Conservation (phyloP, 306 rosid genomes). For the Cucurbita moschata region DNA sequence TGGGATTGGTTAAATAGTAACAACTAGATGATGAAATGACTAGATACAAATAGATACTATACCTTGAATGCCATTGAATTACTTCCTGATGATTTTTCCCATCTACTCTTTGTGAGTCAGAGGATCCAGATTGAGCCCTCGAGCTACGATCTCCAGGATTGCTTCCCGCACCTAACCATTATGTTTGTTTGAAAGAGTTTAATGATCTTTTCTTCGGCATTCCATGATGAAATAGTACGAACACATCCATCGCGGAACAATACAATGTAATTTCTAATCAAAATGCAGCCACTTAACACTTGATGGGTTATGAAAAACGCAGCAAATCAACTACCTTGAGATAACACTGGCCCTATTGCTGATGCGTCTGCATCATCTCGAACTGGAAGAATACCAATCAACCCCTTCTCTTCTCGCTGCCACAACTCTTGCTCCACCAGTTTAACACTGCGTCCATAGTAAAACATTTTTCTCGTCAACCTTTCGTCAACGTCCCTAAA, state of each 20-base stretch:
- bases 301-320: neutral
- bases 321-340: slow-evolving; percentile 40
- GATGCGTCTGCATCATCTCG: slow-evolving; percentile 71
- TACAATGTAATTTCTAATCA: neutral
- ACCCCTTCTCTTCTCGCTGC: slow-evolving; percentile 97
- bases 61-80: slow-evolving; percentile 95
- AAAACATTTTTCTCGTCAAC: neutral
- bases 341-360: slow-evolving; percentile 30
- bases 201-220: neutral
- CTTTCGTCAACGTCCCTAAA: neutral
- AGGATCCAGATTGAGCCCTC: slow-evolving; percentile 45
- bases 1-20: neutral
- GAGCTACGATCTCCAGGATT: slow-evolving; percentile 56
- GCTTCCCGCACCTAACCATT: slow-evolving; percentile 31
- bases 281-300: neutral
- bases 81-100: slow-evolving; percentile 53
- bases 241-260: neutral
- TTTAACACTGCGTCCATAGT: slow-evolving; percentile 48
- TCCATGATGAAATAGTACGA: neutral
- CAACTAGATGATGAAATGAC: neutral
- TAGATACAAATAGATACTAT: neutral
- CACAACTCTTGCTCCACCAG: slow-evolving; percentile 97
- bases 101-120: slow-evolving; percentile 61
- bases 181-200: neutral
- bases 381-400: slow-evolving; percentile 87